Base-by-base conservation (phyloP, 306 rosid genomes). In the Fragaria iinumae region DNA sequence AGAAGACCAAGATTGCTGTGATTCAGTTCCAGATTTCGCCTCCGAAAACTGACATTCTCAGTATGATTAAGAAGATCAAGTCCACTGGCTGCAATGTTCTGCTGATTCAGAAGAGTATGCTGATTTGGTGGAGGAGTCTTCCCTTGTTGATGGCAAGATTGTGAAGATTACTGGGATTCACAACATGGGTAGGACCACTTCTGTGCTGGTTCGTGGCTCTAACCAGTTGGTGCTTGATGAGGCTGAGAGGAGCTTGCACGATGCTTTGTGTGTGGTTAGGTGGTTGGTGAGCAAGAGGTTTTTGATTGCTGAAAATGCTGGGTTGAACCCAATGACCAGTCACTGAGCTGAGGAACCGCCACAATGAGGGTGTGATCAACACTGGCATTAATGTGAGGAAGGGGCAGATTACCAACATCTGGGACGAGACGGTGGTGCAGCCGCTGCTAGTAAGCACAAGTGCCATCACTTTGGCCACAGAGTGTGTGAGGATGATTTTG, bases 341-440 rank as follows among this genome's bases (percentile, higher is more conserved):
- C 1, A 27, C 27, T 27, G 27, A 27, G 27, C 27, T 27, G 27
- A 27, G 27, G 27, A 27, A 27, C 27, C 27, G 27, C 27, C 27
- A 27, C 27, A 27, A 27, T 27, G 27, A 27, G 27, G 27, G 27
- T 1, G 99, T 92, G 88, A 88, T 92, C 63, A 95, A 90, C 81
- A 76, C 97, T 13, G 99, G 99, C 74, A 95, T 95, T 78, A 95
- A 95, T 81, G 98, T 95, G 84, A 92, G 99, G 93, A 95, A 95
- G 86, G 99, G 99, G 81, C 99, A 90, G 89, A 95, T 95, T 73
- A 95, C 99, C 12, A 92, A 95, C 81, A 95, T 95, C 83, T 84
- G 93, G 87, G 99, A 95, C 85, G 99, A 95, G 98, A 95, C 91
- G 79, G 99, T 95, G 89, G 99, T 95, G 89, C 98, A 95, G 88